Percentiles rank a stretch among this genome's conserved stretches.
phyloP scores from a whole-genome alignment of 1,139 yeast genomes.

The Geotrichum klebahnii region DNA sequence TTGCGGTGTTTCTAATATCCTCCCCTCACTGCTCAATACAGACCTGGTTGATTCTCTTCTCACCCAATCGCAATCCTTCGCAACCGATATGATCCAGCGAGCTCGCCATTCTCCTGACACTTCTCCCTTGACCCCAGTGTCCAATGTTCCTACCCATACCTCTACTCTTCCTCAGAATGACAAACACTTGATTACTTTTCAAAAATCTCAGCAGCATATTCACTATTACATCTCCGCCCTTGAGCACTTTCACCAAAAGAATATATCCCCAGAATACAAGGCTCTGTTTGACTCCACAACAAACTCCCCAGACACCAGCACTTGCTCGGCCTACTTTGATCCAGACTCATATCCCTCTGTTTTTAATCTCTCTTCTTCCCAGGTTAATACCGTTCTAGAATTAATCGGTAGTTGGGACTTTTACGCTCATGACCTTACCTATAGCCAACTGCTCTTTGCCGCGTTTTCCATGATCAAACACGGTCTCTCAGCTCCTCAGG shows the following conservation, averaged over 20 bases:
- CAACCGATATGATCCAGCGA: not conserved
- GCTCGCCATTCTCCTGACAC: not conserved
- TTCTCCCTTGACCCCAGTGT: too few species aligned
- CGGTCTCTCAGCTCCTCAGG: conserved; percentile 43
- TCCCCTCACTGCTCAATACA: conserved; percentile 1
- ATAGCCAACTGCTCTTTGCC: conserved; percentile 64
- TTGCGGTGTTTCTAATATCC: conserved; percentile 12
- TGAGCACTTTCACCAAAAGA: conserved; percentile 6
- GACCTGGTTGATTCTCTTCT: not conserved
- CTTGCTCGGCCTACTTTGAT: not conserved
- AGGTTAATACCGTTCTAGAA: conserved; percentile 1
- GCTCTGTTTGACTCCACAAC: not conserved
- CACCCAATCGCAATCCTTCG: not conserved
- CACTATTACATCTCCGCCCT: conserved; percentile 3
- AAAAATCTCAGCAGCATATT: conserved; percentile 8
- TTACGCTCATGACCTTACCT: conserved; percentile 63
- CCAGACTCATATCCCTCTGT: not conserved
- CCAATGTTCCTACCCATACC: too few species aligned
- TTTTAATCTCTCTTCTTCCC: conserved; percentile 13
- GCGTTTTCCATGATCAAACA: conserved; percentile 54
- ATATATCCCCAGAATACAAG: not conserved
- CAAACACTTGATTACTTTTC: too few species aligned
- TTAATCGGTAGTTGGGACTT: conserved; percentile 42
- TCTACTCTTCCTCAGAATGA: too few species aligned
- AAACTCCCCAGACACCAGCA: too few species aligned